Evolutionary conservation across 495 filamentous ascomycete species (phyloP).

Genomic region (Mycothermus thermophilus): DNA sequence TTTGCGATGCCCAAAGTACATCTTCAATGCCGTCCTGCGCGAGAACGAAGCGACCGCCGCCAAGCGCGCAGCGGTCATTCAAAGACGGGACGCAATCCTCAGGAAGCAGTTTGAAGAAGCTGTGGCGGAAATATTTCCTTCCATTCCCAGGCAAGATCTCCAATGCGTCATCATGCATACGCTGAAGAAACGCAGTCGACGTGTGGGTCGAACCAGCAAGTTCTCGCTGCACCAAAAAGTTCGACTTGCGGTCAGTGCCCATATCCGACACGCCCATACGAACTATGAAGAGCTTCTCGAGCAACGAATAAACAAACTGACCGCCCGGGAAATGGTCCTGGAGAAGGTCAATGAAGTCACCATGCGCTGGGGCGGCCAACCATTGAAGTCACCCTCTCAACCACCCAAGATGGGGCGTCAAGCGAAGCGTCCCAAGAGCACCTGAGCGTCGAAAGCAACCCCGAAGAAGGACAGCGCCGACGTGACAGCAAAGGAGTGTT

Average conservation of each 20-base stretch:
- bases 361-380: slow-evolving; percentile 9
- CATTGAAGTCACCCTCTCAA: background rate
- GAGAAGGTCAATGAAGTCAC: slow-evolving; percentile 11
- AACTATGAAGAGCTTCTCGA: slow-evolving; percentile 21
- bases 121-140: slow-evolving; percentile 18
- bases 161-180: slow-evolving; percentile 14
- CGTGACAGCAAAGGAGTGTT: too few relatives aligned
- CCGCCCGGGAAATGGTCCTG: slow-evolving; percentile 11
- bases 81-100: slow-evolving; percentile 17
- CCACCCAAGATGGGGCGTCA: background rate
- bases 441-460: background rate
- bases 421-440: background rate
- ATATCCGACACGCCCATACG: slow-evolving; percentile 28
- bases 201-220: slow-evolving; percentile 22
- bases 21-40: slow-evolving; percentile 15
- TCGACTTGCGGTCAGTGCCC: slow-evolving; percentile 21
- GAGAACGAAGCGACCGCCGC: slow-evolving; percentile 15
- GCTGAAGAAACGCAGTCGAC: slow-evolving; percentile 18
- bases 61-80: slow-evolving; percentile 12
- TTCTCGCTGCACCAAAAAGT: slow-evolving; percentile 19
- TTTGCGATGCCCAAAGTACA: slow-evolving; percentile 22
- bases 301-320: slow-evolving; percentile 1
- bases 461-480: too few relatives aligned
- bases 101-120: slow-evolving; percentile 14
- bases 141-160: slow-evolving; percentile 14